Percentiles rank a stretch among this genome's conserved stretches.
Conservation (phyloP, 1,284 basidiomycete species). For the Ustilago shanxiensis region DNA sequence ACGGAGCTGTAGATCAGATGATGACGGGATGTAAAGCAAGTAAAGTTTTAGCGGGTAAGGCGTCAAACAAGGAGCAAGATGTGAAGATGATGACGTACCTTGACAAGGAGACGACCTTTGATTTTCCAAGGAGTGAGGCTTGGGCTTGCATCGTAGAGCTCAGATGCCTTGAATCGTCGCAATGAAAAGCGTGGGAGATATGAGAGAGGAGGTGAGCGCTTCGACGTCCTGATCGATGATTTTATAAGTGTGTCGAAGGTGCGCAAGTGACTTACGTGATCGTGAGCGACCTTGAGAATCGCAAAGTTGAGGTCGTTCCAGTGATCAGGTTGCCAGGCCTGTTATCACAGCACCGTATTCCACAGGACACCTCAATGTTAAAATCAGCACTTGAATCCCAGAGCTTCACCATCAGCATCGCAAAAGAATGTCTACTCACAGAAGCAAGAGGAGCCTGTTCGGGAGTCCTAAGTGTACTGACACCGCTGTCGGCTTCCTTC, state of each 20-base stretch:
- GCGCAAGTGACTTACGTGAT: conserved; percentile 24
- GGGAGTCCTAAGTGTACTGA: conserved; percentile 5
- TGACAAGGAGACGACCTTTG: conserved; percentile 40
- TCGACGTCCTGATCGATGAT: no score
- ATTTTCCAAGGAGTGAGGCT: conserved; percentile 29
- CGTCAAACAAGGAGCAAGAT: no score
- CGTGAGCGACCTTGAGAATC: conserved; percentile 39
- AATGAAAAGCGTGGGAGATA: neutral
- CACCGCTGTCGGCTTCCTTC: conserved; percentile 9
- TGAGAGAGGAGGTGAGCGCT: no score
- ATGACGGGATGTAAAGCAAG: neutral
- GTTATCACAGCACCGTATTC: neutral
- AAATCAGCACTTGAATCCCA: neutral
- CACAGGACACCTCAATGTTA: no score
- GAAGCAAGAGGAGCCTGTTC: conserved; percentile 19
- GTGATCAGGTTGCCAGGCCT: conserved; percentile 25
- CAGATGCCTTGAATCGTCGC: conserved; percentile 10
- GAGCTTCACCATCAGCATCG: neutral
- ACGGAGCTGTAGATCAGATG: conserved; percentile 37
- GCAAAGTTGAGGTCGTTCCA: conserved; percentile 49
- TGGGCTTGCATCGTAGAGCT: conserved; percentile 43
- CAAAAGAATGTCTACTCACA: conserved; percentile 5
- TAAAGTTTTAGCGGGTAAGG: no score
- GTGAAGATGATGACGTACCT: conserved; percentile 33
- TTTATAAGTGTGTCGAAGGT: no score